Percentiles rank a stretch among this genome's conserved stretches.
These are phyloP conservation scores for Podospora pseudoanserina DNA, from an alignment of 495 filamentous ascomycete genomes.

Conservation along the genomic window DNA sequence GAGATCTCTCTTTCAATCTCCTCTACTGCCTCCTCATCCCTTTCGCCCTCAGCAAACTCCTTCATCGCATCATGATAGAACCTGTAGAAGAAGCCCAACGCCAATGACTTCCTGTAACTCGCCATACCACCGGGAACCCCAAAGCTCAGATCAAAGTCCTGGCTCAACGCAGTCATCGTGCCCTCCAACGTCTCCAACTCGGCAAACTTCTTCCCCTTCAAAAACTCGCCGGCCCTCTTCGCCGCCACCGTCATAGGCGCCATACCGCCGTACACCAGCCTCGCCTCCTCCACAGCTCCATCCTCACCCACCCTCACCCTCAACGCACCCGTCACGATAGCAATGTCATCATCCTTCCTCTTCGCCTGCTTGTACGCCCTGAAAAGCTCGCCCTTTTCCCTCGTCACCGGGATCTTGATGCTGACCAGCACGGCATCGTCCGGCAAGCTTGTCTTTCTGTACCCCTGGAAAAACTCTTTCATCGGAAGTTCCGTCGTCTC, in stretches of 20 bases:
- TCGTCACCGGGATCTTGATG: conserved; percentile 75
- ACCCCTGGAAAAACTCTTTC: conserved; percentile 88
- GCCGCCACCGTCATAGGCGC: conserved; percentile 81
- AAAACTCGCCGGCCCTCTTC: conserved; percentile 64
- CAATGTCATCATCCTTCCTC: conserved; percentile 95
- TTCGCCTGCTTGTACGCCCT: conserved; percentile 92
- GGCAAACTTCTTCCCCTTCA: conserved; percentile 75
- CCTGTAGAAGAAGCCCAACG: conserved; percentile 82
- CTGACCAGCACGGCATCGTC: conserved; percentile 79
- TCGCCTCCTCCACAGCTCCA: conserved; percentile 63
- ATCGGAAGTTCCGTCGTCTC: conserved; percentile 80
- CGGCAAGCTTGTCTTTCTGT: conserved; percentile 78
- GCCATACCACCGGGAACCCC: conserved; percentile 95
- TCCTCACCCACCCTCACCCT: conserved; percentile 63
- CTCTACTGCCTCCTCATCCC: conserved; percentile 57
- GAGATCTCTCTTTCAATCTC: conserved; percentile 68
- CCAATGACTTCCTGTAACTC: conserved; percentile 86
- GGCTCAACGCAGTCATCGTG: conserved; percentile 77
- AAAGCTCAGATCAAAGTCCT: conserved; percentile 81
- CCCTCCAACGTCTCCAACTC: conserved; percentile 80
- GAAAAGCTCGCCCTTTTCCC: conserved; percentile 64
- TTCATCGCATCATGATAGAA: conserved; percentile 69
- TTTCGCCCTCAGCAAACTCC: conserved; percentile 43
- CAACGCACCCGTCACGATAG: conserved; percentile 84
- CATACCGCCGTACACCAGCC: conserved; percentile 87